These are phyloP conservation scores for Silene uniflora DNA, from an alignment of 148 eudicot genomes.

Conservation along the genomic window DNA sequence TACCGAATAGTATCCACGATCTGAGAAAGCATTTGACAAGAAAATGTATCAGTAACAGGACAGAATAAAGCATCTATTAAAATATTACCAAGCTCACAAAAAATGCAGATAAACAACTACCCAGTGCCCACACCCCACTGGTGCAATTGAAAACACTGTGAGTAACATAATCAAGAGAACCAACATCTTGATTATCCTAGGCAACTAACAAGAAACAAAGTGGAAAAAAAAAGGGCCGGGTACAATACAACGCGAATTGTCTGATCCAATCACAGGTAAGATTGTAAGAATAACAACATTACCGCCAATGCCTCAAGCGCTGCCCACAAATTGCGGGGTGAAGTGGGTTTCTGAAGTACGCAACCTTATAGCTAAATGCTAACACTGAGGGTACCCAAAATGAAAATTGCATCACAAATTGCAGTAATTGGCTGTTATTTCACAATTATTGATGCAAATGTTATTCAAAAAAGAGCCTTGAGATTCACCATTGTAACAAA, in stretches of 20 bases:
- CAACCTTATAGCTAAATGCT: no score
- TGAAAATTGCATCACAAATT: no score
- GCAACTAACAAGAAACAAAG: not conserved
- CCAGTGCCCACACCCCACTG: not conserved
- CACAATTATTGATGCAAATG: no score
- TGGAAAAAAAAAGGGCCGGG: not conserved
- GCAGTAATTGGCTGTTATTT: no score
- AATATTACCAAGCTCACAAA: not conserved
- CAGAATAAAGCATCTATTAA: not conserved
- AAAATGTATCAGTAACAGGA: not conserved
- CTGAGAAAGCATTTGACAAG: slow-evolving; percentile 35
- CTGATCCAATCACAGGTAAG: not conserved
- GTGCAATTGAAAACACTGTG: not conserved
- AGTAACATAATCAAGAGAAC: not conserved
- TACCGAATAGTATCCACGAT: slow-evolving; percentile 93
- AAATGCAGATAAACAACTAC: not conserved
- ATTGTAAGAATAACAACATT: no score
- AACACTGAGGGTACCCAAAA: no score
- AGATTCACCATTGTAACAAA: no score
- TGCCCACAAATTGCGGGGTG: no score
- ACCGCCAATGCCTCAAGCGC: no score
- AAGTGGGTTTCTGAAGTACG: no score
- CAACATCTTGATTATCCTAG: not conserved
- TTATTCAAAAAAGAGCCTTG: no score
- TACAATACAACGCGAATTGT: not conserved